Evolutionary conservation across 768 basidiomycete genomes (phyloP), one percentile per base, ranked within the genome.

Genomic region (Suillus occidentalis): DNA sequence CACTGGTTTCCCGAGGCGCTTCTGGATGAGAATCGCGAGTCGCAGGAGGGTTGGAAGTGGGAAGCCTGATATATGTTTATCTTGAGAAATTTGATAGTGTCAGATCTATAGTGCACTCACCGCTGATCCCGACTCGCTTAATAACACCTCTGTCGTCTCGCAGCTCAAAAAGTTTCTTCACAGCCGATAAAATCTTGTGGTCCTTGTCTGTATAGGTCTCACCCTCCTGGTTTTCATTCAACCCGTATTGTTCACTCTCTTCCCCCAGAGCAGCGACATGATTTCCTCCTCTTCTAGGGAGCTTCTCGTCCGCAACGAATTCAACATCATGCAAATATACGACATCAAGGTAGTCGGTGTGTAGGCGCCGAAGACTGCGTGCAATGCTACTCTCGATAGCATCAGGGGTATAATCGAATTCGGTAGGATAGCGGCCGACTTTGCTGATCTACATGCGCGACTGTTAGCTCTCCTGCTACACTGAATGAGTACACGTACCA

Each of bases 271-370:
- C 90, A 1, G 73, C 65, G 1, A 77, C 71, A 69, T 89, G 88
- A 66, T 87, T 81, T 4, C 91, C 91, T 20, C 78, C 82, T 34
- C 73, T 72, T 53, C 78, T 79, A 2, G 88, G 84, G 36, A 78
- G 70, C 49, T 88, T 78, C 43, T 77, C 73, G 3, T 86, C 82
- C 47, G 83, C 83, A 14, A 95, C 84, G 68, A 87, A 92, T 78
- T 95, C 94, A 57, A 91, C 84, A 72, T 96, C 94, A 71, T 96
- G 94, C 37, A 94, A 77, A 72, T 91, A 94, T 0, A 94, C 91
- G 0, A 81, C 79, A 68, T 96, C 94, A 42, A 96, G 81, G 72
- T 95, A 94, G 64, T 81, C 76, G 13, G 94, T 95, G 60, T 89
- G 84, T 63, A 95, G 71, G 25, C 92, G 86, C 50, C 80, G 76